Evolutionary conservation across 257 asterid species (phyloP), one percentile per base, ranked within the genome.

Genomic region (Solanum bukasovii): DNA sequence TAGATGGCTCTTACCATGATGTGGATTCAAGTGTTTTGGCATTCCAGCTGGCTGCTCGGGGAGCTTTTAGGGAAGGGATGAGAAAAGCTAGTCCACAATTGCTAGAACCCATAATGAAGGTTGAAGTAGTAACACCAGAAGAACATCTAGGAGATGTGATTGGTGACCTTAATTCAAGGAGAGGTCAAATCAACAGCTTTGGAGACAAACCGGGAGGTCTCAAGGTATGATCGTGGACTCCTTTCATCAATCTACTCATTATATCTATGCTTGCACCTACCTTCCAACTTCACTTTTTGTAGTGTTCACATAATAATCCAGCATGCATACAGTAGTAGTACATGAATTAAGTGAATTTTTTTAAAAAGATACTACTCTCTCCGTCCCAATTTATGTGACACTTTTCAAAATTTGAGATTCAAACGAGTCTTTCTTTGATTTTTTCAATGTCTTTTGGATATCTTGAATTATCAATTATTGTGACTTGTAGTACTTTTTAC

Each of bases 161-260:
- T 72, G 99, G 99, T 86, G 99, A 97, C 90, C 96, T 97, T 44
- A 97, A 96, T 92, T 97, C 99, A 1, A 93, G 99, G 91, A 92
- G 99, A 92, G 99, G 99, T 6, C 98, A 95, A 89, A 96, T 96
- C 89, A 94, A 95, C 91, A 93, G 90, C 91, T 96, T 97, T 63
- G 98, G 99, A 65, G 99, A 97, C 90, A 97, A 97, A 89, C 99
- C 99, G n/a, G 99, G 99, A 87, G 99, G 99, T 90, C 95, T 97
- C 85, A 96, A 97, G 99, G 99, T 96, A 94, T 13, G 81, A 4
- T 44, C 37, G 44, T 7, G 23, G 40, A 81, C 11, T 81, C 67
- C 31, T 81, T 46, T 18, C 70, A 49, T 46, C 20, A 3, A 81
- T 81, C 42, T 81, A 4, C 29, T 81, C 5, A 20, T 16, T 46